These are phyloP conservation scores for Rhododendron ferrugineum DNA, from an alignment of 148 eudicot species.

Conservation along the genomic window DNA sequence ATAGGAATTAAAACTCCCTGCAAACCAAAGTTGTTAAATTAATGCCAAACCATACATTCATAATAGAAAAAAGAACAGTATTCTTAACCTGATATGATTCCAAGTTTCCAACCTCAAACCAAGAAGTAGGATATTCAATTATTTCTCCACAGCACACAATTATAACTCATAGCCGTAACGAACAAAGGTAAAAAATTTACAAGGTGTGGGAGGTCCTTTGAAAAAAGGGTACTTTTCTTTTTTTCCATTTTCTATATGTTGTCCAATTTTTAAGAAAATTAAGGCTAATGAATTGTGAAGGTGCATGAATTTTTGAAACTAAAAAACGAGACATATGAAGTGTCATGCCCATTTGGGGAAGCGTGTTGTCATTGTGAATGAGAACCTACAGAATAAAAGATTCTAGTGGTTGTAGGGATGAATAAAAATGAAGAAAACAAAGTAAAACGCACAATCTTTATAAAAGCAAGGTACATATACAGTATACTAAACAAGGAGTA, in stretches of 20 bases:
- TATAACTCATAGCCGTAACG: no score
- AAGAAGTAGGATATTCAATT: not conserved
- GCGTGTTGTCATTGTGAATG: not conserved
- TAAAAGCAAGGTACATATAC: not conserved
- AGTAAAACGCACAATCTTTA: not conserved
- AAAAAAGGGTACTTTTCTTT: not conserved
- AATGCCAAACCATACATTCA: not conserved
- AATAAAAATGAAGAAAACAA: not conserved
- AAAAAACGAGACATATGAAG: not conserved
- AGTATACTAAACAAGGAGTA: not conserved
- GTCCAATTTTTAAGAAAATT: not conserved
- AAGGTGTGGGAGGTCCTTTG: not conserved
- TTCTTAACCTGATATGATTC: not conserved
- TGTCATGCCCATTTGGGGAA: not conserved
- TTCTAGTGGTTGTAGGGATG: not conserved
- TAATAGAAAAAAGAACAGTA: not conserved
- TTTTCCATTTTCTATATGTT: not conserved
- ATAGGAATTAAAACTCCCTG: not conserved
- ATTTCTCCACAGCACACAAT: not conserved
- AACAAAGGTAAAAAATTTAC: not conserved
- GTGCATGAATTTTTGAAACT: not conserved
- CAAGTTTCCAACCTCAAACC: not conserved
- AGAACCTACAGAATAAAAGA: not conserved
- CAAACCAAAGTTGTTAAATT: not conserved
- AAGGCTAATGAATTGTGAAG: not conserved